Percentiles rank a stretch among this genome's conserved stretches.
Conservation (phyloP, 2,329 filamentous ascomycete genomes). For the Anthostomella pinea region DNA sequence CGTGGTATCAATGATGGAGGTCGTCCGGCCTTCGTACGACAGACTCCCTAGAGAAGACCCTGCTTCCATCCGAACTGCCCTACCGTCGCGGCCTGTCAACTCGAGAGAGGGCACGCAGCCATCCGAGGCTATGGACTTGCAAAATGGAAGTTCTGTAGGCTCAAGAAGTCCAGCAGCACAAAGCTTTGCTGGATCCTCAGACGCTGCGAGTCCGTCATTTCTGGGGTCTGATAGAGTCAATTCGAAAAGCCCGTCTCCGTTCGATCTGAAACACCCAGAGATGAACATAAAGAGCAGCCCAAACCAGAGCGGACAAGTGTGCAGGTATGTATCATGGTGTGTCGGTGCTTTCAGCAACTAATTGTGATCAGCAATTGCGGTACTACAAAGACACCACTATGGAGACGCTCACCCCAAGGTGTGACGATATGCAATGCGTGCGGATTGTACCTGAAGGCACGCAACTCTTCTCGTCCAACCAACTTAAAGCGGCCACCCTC, state of each 20-base stretch:
- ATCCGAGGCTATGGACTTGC: constrained; percentile 19
- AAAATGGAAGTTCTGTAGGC: constrained; percentile 19
- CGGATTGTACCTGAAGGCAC: constrained; percentile 88
- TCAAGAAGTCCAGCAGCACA: constrained; percentile 27
- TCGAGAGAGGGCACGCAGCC: constrained; percentile 25
- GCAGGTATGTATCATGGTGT: constrained; percentile 27
- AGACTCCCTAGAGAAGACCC: constrained; percentile 22
- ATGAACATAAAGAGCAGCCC: constrained; percentile 15
- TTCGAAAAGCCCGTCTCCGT: constrained; percentile 32
- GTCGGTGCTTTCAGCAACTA: constrained; percentile 15
- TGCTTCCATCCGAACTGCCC: constrained; percentile 26
- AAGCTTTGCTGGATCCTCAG: constrained; percentile 26
- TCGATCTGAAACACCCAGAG: constrained; percentile 23
- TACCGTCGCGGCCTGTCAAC: constrained; percentile 28
- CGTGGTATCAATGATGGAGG: constrained; percentile 24
- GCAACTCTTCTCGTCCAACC: constrained; percentile 86
- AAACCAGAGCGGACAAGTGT: constrained; percentile 30
- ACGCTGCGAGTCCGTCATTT: constrained; percentile 26
- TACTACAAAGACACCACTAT: constrained; percentile 89
- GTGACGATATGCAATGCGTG: constrained; percentile 98
- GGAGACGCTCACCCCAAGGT: constrained; percentile 89
- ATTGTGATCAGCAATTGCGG: constrained; percentile 74
- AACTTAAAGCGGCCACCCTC: constrained; percentile 77
- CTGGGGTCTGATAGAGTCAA: constrained; percentile 28
- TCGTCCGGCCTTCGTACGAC: constrained; percentile 17